Conservation (phyloP, 805 yeast genomes). For the Citeromyces matritensis region DNA sequence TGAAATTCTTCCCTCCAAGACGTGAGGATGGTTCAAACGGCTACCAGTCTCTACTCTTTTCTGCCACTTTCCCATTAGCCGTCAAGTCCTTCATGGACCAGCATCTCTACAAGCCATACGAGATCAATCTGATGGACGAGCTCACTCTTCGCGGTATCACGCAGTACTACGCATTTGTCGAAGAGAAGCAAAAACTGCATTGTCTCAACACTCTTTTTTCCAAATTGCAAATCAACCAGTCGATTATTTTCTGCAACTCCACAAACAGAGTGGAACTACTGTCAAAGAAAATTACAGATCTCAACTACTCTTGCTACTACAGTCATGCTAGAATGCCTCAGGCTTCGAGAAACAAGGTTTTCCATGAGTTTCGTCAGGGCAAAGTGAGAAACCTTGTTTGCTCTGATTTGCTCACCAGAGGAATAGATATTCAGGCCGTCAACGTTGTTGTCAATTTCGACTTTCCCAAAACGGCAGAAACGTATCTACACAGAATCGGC, state of each 20-base stretch:
- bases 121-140: constrained; percentile 95
- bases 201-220: constrained; percentile 91
- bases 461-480: constrained; percentile 96
- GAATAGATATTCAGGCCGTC: constrained; percentile 98
- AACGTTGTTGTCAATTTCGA: constrained; percentile 96
- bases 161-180: constrained; percentile 96
- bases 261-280: constrained; percentile 90
- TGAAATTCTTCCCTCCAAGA: constrained; percentile 55
- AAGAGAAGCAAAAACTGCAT: constrained; percentile 89
- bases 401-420: constrained; percentile 91
- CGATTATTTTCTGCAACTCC: constrained; percentile 94
- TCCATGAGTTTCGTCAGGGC: constrained; percentile 97
- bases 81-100: constrained; percentile 88
- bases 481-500: constrained; percentile 96
- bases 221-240: constrained; percentile 89
- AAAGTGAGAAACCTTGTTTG: constrained; percentile 95
- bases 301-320: constrained; percentile 92
- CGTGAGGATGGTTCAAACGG: constrained; percentile 20
- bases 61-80: constrained; percentile 93
- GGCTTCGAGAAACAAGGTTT: constrained; percentile 91
- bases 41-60: constrained; percentile 76
- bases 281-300: constrained; percentile 90
- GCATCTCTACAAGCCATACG: constrained; percentile 84
- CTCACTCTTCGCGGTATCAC: constrained; percentile 91
- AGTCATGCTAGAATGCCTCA: constrained; percentile 98